These are phyloP conservation scores for Lizonia empirigonia DNA, from an alignment of 2,329 filamentous ascomycete species.

Conservation along the genomic window DNA sequence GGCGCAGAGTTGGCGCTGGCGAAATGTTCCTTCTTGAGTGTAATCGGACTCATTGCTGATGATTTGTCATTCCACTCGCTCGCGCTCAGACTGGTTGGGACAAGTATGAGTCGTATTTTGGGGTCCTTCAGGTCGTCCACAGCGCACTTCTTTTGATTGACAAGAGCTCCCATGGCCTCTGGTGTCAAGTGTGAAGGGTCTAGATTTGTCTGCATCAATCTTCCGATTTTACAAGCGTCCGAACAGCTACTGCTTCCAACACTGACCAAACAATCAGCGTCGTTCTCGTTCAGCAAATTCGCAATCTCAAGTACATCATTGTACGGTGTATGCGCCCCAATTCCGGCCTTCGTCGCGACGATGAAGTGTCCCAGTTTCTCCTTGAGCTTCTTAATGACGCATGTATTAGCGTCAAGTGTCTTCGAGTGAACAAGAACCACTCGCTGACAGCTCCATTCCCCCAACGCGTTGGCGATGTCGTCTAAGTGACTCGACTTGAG, in stretches of 20 bases:
- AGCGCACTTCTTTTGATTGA: constrained; percentile 26
- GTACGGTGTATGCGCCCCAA: constrained; percentile 33
- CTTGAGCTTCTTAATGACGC: constrained; percentile 23
- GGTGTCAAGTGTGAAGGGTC: constrained; percentile 16
- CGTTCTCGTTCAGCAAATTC: constrained; percentile 19
- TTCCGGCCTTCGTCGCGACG: constrained; percentile 27
- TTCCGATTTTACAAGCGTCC: constrained; percentile 37
- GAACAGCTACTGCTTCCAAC: constrained; percentile 35
- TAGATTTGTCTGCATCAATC: constrained; percentile 28
- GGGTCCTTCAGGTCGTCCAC: constrained; percentile 23
- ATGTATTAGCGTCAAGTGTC: constrained; percentile 26
- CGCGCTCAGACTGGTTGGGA: constrained; percentile 33
- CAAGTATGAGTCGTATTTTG: constrained; percentile 24
- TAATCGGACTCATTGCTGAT: constrained; percentile 25
- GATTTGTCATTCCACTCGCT: constrained; percentile 35
- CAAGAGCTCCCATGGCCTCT: constrained; percentile 29
- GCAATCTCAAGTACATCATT: constrained; percentile 29
- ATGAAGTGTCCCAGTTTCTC: constrained; percentile 22
- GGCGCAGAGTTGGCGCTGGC: constrained; percentile 22
- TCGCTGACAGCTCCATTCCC: constrained; percentile 23
- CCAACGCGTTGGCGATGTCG: constrained; percentile 24
- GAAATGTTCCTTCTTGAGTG: constrained; percentile 37
- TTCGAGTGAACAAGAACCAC: constrained; percentile 29
- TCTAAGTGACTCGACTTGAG: constrained; percentile 23
- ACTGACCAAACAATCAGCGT: constrained; percentile 31